A percentile compares a stretch with the other conserved stretches of the same genome.
Conservation (phyloP, 2,329 filamentous ascomycete genomes). For the Claviceps africana region DNA sequence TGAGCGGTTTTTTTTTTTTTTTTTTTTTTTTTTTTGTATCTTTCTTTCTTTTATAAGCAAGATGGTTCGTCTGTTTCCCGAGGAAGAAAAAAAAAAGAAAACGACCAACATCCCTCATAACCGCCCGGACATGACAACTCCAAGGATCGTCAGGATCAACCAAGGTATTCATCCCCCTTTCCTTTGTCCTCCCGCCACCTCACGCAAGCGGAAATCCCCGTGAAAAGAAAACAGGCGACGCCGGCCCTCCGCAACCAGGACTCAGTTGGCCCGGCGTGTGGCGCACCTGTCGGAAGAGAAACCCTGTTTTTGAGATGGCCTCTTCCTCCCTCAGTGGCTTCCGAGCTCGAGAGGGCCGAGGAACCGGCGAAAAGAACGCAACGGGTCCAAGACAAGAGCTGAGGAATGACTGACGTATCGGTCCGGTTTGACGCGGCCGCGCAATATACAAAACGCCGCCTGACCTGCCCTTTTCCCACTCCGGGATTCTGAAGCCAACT, state of each 20-base stretch:
- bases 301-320: not conserved
- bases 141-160: no score
- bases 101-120: no score
- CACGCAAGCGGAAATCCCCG: no score
- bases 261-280: not conserved
- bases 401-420: not conserved
- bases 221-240: not conserved
- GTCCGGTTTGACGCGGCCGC: not conserved
- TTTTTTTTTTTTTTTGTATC: no score
- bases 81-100: not conserved
- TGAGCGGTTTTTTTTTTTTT: no score
- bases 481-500: no score
- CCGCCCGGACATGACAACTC: no score
- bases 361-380: not conserved
- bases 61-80: no score
- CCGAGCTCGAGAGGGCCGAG: not conserved
- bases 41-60: no score
- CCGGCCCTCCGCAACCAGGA: not conserved
- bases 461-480: not conserved
- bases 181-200: no score
- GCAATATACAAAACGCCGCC: not conserved
- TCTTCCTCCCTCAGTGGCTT: not conserved
- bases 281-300: not conserved
- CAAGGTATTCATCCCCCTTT: no score
- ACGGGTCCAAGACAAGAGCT: not conserved